Base-by-base conservation (phyloP, 1,284 basidiomycete genomes). In the Cryptococcus neoformans region DNA sequence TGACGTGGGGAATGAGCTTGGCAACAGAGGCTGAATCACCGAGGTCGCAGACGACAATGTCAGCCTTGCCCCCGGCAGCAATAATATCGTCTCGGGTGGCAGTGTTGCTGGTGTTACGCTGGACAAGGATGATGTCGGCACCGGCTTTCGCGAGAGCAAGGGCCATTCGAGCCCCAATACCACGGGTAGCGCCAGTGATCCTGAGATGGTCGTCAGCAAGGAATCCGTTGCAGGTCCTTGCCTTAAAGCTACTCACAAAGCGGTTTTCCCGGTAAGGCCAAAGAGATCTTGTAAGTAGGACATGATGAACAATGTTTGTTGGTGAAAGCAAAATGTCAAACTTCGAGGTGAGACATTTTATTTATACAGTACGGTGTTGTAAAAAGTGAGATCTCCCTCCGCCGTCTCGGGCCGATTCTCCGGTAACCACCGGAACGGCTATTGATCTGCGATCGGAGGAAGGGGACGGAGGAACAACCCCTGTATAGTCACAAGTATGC, bases 41-140 rank as follows among this genome's bases (percentile, higher is more conserved):
- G 21, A 96, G 81, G 76, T 97, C 90, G 70, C 87, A 89, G 41
- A 87, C 80, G 52, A 92, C 83, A 61, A 87, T 81, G 60, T 76
- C 71, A 54, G 78, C 78, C 53, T 77, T 73, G 44, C 76, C 72
- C 80, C 49, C 71, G 73, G 53, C 71, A 65, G 44, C 81, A 81
- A 51, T 80, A 45, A 89, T 84, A 46, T 81, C 70, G 55, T 85
- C 79, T 61, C 80, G 78, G 28, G 87, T 88, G 37, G 80, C 73
- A 50, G 81, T 81, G 73, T 87, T 86, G 44, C 82, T 65, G 38
- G 78, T 61, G 61, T 76, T 74, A 59, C 90, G 84, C 66, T 88
- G 86, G 53, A 90, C 84, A 61, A 95, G 83, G 72, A 90, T 87
- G 66, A 96, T 79, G 57, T 85, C 82, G 38, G 92, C 92, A 34